Base-by-base conservation (phyloP, 2,329 filamentous ascomycete genomes). In the Paecilomyces sp. region DNA sequence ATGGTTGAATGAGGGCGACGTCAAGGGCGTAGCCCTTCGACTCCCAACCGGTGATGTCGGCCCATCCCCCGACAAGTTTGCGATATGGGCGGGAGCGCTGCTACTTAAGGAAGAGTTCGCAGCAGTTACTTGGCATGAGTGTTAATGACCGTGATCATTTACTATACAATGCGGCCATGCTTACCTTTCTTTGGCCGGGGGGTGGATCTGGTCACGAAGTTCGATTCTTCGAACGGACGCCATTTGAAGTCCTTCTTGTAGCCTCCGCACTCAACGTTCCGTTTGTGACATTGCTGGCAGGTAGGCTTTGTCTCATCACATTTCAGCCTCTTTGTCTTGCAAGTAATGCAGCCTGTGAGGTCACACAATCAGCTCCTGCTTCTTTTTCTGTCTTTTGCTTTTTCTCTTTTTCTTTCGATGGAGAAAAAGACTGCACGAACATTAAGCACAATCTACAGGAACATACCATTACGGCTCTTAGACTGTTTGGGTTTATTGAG, bases 201-300 rank as follows among this genome's bases (percentile, higher is more conserved):
- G 30, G 65, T 62, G 25, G 71, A 62, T 47, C 73, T 77, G 33
- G 69, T 66, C 11, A 68, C 74, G 63, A 86, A 79, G 58, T 76
- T 85, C 54, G 83, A 80, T 64, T 89, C 86, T 67, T 87, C 86
- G 65, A 89, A 89, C 0, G 86, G 82, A 57, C 86, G 80, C 88
- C 88, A 90, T 79, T 90, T 89, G 76, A 89, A 90, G 71, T 88
- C 85, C 71, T 88, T 90, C 72, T 85, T 88, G 74, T 90, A 90
- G 36, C 88, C 88, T 60, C 87, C 87, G 69, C 88, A 90, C 3
- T 77, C 71, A 24, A 90, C 86, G 63, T 82, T 85, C 57, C 87
- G 80, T 65, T 83, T 84, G 54, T 84, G 79, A 69, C 87, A 89
- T 75, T 89, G 86, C 60, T 84, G 78, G 67, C 87, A 89, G 24